Evolutionary conservation across 257 asterid genomes (phyloP).

Genomic region (Marsdenia floribunda): DNA sequence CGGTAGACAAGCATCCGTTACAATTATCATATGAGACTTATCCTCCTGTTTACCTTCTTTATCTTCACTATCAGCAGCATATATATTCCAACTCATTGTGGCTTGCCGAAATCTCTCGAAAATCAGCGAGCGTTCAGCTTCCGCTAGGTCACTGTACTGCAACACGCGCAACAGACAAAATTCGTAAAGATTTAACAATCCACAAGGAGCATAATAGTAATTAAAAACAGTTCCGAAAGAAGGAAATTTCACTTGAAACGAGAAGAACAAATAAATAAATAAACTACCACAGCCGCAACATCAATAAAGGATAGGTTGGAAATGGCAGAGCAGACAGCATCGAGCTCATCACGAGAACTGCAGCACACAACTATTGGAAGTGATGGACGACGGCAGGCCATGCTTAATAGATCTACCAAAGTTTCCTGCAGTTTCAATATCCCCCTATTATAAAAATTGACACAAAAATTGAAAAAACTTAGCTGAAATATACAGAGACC

Average conservation of each 20-base stretch:
- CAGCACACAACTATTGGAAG: slow-evolving; percentile 83
- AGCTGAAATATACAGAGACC: slow-evolving; percentile 29
- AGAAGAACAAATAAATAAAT: too few species aligned
- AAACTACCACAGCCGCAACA: slow-evolving; percentile 48
- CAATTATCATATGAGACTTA: slow-evolving; percentile 63
- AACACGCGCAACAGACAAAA: slow-evolving; percentile 2
- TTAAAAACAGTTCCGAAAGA: not conserved
- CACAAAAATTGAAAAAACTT: not conserved
- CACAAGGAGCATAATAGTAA: not conserved
- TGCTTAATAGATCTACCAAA: slow-evolving; percentile 61
- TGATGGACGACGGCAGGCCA: slow-evolving; percentile 75
- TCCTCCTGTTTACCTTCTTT: slow-evolving; percentile 40
- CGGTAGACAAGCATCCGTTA: slow-evolving; percentile 92
- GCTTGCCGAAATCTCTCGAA: slow-evolving; percentile 60
- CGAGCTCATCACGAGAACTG: slow-evolving; percentile 88
- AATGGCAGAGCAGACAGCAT: slow-evolving; percentile 60
- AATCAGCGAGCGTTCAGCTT: slow-evolving; percentile 51
- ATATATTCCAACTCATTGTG: slow-evolving; percentile 55
- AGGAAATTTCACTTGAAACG: not conserved
- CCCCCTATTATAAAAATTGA: slow-evolving; percentile 3
- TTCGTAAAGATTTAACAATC: not conserved
- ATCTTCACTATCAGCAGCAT: slow-evolving; percentile 39
- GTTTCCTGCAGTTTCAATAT: slow-evolving; percentile 43
- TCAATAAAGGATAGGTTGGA: slow-evolving; percentile 50
- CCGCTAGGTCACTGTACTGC: slow-evolving; percentile 82